Evolutionary conservation across 2,329 filamentous ascomycete species (phyloP), one percentile per base, ranked within the genome.

Genomic region (Alternaria atra): DNA sequence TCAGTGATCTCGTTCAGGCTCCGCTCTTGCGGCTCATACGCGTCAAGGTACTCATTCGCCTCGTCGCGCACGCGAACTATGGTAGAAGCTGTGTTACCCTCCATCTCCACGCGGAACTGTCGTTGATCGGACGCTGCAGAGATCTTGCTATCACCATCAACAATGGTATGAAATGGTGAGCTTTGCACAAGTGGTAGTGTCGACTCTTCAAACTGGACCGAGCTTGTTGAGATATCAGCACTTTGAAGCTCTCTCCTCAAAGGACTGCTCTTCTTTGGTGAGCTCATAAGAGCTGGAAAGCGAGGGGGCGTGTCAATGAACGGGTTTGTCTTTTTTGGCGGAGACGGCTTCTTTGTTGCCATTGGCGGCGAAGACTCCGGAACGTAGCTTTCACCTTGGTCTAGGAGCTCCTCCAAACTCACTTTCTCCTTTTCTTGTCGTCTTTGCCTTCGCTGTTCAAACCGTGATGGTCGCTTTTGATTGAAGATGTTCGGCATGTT

Each of bases 211-310:
- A 63, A 50, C 15, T 65, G 69, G 5, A 60, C 61, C 2, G 67
- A 68, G 40, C 68, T 61, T 27, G 65, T 65, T 27, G 72, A 69
- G 47, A 72, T 68, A 15, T 75, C 73, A 2, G 72, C 73, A 12
- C 60, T 60, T 15, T 63, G 68, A 47, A 78, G 53, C 55, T 77
- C 75, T 27, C 67, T 64, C 27, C 75, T 68, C 32, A 79, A 60
- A n/a, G 75, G 76, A 60, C 76, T 79, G 43, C 74, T 76, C 53
- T 74, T 77, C 25, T 68, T 70, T 23, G 75, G 75, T 6, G 75
- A 75, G 6, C 65, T 65, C 25, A 66, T 66, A 5, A 72, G 59
- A 4, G 54, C 67, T 13, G 69, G 52, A 42, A 79, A 75, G 13
- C 66, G 68, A 47, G 74, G 73, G 30, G 76, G 76, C 15, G 71